A percentile compares a stretch with the other conserved stretches of the same genome.
phyloP scores from a whole-genome alignment of 208 protist species.

The Wallacemonas sp. region DNA sequence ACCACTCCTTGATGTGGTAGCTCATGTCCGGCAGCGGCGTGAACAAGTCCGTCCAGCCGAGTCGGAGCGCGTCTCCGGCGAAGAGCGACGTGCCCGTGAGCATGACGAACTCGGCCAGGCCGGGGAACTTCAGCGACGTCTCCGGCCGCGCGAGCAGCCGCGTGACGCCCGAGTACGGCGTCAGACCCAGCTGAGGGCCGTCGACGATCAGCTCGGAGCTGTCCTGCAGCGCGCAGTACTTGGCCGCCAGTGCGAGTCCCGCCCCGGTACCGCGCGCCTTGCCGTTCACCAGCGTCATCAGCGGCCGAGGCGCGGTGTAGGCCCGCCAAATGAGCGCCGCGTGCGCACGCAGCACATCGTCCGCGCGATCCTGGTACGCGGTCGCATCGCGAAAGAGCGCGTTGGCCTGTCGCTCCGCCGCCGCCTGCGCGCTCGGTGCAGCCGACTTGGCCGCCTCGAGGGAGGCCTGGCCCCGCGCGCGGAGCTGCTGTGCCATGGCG shows the following conservation, averaged over 20 bases:
- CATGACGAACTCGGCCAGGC: constrained; percentile 89
- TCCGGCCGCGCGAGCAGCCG: constrained; percentile 80
- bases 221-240: constrained; percentile 86
- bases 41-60: constrained; percentile 92
- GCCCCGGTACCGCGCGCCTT: constrained; percentile 86
- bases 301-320: constrained; percentile 75
- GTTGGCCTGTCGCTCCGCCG: constrained; percentile 35
- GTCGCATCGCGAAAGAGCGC: constrained; percentile 65
- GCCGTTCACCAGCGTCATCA: constrained; percentile 91
- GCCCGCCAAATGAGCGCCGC: constrained; percentile 80
- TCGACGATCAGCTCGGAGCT: constrained; percentile 87
- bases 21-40: constrained; percentile 84
- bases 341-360: constrained; percentile 75
- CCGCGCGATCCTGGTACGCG: constrained; percentile 77
- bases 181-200: constrained; percentile 80
- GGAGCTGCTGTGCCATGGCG: constrained; percentile 55
- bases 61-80: constrained; percentile 83
- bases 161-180: constrained; percentile 82
- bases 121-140: constrained; percentile 90
- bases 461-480: constrained; percentile 33
- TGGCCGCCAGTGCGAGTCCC: constrained; percentile 80
- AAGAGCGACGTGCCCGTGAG: constrained; percentile 90
- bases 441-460: constrained; percentile 11
- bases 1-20: constrained; percentile 93
- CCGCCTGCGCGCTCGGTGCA: background rate